These are phyloP conservation scores for Rubus parviflorus DNA, from an alignment of 306 rosid species.

Conservation along the genomic window DNA sequence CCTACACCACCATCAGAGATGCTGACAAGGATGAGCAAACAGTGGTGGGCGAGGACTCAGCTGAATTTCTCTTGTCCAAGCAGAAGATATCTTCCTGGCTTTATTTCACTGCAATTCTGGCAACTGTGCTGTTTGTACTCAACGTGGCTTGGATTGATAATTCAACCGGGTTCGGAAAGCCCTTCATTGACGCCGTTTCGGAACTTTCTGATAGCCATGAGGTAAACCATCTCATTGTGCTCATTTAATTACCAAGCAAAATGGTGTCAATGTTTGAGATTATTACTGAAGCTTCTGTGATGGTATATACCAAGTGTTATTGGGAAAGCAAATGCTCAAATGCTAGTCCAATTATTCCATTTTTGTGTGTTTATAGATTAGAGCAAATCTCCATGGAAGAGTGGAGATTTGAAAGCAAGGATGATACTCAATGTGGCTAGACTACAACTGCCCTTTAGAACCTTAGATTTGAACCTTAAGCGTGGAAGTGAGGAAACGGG, in stretches of 20 bases:
- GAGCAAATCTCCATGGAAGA: too few species aligned
- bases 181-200: slow-evolving; percentile 66
- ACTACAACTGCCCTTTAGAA: background rate
- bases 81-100: slow-evolving; percentile 78
- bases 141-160: slow-evolving; percentile 72
- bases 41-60: slow-evolving; percentile 76
- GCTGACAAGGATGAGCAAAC: slow-evolving; percentile 15
- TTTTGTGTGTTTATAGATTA: background rate
- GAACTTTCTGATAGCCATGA: slow-evolving; percentile 63
- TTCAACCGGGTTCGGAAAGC: slow-evolving; percentile 65
- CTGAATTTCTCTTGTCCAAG: slow-evolving; percentile 48
- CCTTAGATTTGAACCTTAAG: background rate
- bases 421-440: background rate
- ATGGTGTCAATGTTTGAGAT: background rate
- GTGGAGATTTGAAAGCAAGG: too few species aligned
- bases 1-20: slow-evolving; percentile 45
- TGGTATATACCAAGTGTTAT: too few species aligned
- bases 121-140: slow-evolving; percentile 64
- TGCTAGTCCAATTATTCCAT: background rate
- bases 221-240: slow-evolving; percentile 32
- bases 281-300: background rate
- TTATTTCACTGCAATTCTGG: slow-evolving; percentile 60
- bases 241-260: too few species aligned
- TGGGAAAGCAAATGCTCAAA: background rate
- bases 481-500: background rate